phyloP scores from a whole-genome alignment of 2,329 filamentous ascomycete genomes.

The Microthyrium microscopicum region DNA sequence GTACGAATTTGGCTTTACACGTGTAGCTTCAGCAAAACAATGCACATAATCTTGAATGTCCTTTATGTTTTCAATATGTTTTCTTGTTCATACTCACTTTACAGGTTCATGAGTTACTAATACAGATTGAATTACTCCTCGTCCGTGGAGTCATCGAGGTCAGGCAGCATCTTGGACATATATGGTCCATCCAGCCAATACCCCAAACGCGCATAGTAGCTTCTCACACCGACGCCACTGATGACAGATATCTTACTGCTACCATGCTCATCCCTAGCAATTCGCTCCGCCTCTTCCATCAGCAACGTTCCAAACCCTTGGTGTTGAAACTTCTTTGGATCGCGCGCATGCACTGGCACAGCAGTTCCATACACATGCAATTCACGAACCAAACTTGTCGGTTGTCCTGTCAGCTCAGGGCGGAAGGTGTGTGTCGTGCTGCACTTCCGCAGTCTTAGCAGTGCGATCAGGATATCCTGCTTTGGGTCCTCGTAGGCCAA shows the following conservation, averaged over 20 bases:
- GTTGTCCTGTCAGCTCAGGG: constrained; percentile 68
- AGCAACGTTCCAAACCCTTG: constrained; percentile 89
- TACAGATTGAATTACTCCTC: neutral
- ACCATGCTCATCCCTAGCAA: constrained; percentile 84
- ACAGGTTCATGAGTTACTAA: too few relatives aligned
- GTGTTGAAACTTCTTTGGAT: constrained; percentile 95
- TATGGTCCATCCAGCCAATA: constrained; percentile 91
- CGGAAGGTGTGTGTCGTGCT: constrained; percentile 84
- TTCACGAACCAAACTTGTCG: constrained; percentile 82
- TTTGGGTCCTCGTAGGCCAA: constrained; percentile 95
- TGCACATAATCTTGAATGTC: too few relatives aligned
- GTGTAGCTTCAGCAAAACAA: too few relatives aligned
- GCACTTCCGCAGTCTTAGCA: constrained; percentile 81
- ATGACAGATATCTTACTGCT: constrained; percentile 93
- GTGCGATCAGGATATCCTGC: constrained; percentile 89
- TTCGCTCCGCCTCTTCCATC: constrained; percentile 96
- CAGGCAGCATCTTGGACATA: constrained; percentile 23
- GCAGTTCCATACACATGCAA: constrained; percentile 94
- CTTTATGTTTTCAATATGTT: too few relatives aligned
- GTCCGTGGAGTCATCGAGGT: neutral
- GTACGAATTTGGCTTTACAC: neutral
- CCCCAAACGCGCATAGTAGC: constrained; percentile 84
- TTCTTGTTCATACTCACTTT: too few relatives aligned
- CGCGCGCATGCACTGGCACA: constrained; percentile 89
- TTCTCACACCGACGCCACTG: constrained; percentile 89